Conservation (phyloP, 2,329 filamentous ascomycete genomes). For the Epicoccum sorghinum region DNA sequence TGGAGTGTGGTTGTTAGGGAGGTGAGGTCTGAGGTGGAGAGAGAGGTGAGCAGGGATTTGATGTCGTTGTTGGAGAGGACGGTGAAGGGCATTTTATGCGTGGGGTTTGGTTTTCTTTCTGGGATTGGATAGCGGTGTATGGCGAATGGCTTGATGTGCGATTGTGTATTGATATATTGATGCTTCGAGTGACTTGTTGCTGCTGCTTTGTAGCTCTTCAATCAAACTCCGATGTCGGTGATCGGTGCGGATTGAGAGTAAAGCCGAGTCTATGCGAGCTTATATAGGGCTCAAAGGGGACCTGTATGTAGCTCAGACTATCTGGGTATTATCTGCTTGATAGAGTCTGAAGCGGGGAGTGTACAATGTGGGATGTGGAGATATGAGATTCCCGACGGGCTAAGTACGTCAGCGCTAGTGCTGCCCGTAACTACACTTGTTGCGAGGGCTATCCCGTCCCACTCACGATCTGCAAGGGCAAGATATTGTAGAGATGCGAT, state of each 20-base stretch:
- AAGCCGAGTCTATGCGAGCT: constrained; percentile 3
- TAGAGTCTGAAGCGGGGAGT: too few relatives aligned
- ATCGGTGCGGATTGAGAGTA: background rate
- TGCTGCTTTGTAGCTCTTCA: background rate
- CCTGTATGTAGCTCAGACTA: background rate
- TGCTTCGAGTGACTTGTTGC: constrained; percentile 2
- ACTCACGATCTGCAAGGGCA: too few relatives aligned
- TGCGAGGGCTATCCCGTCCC: too few relatives aligned
- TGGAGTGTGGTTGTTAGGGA: constrained; percentile 6
- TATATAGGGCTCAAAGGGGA: background rate
- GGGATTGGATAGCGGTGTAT: background rate
- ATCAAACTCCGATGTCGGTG: constrained; percentile 4
- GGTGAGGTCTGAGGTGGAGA: constrained; percentile 25
- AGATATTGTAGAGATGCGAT: too few relatives aligned
- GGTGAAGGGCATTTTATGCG: constrained; percentile 13
- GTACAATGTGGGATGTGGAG: too few relatives aligned
- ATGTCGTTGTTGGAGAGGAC: constrained; percentile 32
- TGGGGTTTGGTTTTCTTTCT: background rate
- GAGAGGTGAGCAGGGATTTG: constrained; percentile 41
- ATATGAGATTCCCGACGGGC: too few relatives aligned
- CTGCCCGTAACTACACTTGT: too few relatives aligned
- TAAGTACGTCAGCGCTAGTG: too few relatives aligned
- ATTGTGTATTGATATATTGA: background rate
- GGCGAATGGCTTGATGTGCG: too few relatives aligned
- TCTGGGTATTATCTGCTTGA: background rate